Evolutionary conservation across 2,329 filamentous ascomycete genomes (phyloP), one percentile per base, ranked within the genome.

Genomic region (Amauroascus niger): DNA sequence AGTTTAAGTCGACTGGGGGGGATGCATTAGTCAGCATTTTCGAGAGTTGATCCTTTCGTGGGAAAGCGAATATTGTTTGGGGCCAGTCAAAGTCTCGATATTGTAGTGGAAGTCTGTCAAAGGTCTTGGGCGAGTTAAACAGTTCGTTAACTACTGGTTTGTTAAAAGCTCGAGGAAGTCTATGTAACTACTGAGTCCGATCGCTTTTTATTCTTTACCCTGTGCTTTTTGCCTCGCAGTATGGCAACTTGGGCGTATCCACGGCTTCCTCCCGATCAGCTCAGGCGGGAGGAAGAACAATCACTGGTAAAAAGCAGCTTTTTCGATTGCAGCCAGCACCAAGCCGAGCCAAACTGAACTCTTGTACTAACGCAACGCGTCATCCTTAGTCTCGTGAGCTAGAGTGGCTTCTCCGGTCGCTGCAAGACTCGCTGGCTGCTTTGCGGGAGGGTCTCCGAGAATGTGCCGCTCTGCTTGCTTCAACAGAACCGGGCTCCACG

Each of bases 381-480:
- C 13, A 56, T 20, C 8, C 56, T 47, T 67, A 79, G 76, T 71
- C 73, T 51, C 72, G 71, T 57, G 82, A 86, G 69, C 74, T 85
- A 33, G 73, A 78, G 69, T 85, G 82, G 82, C 76, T 85, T 28
- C 73, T 85, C 18, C 67, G 71, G 16, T 76, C 80, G 39, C 70
- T 86, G 46, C 79, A 81, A 63, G 78, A 80, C 49, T 82, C 80
- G 24, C 72, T 86, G 49, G 72, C 73, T 51, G 77, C 80, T 14
- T 69, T 86, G 57, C 82, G 83, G 62, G 76, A 79, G 59, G 88
- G 88, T 55, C 80, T 97, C 2, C 83, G 93, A 67, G 89, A 96
- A 71, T 96, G 90, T 71, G 88, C 89, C 61, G 82, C 85, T 16
- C 79, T 97, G 22, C 81, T 98, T 28, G 86, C 88, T 6, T 89